Base-by-base conservation (phyloP, 2,329 filamentous ascomycete genomes). In the Pseudogymnoascus sp. region DNA sequence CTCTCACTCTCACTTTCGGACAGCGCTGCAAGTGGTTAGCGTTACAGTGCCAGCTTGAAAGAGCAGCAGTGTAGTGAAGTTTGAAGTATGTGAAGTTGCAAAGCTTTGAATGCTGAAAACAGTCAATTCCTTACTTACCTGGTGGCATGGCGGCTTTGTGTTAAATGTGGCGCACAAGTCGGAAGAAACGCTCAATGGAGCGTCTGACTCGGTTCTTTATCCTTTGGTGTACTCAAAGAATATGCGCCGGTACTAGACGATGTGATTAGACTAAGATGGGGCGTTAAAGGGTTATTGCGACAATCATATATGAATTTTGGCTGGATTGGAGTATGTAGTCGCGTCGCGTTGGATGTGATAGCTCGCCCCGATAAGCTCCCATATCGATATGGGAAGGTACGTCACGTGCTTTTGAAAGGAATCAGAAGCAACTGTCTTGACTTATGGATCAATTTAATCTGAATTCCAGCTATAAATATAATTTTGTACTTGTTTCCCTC, bases 311-410 rank as follows among this genome's bases (percentile, higher is more conserved):
- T 33, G 29, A 35, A 33, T n/a, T n/a, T 15, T 55, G 48, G 29
- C 29, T 55, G 15, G 29, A 55, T 55, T 33, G 48, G 48, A 55
- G 48, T 55, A 55, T 44, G 29, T 55, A 21, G 48, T 55, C 48
- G 48, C 29, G 48, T 35, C 48, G 48, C 48, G 48, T 55, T 55
- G 29, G 48, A 55, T 55, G 48, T 29, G 29, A 55, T 33, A 55
- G 27, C 12, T 31, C 2, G 7, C 29, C 13, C n/a, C 29, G 29
- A 55, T 55, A 33, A 55, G 48, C 48, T 21, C 21, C 21, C 21
- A 21, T 21, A 21, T 29, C 27, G 33, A 31, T 31, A 31, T 17
- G 48, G 9, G 48, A 15, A 55, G n/a, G 4, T 4, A 12, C 2
- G 3, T 35, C 48, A 55, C 48, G 48, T 55, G 48, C 33, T 8